A percentile compares a stretch with the other conserved stretches of the same genome.
Evolutionary conservation across 768 basidiomycete species (phyloP).

Genomic region (Leccinum arenicola): DNA sequence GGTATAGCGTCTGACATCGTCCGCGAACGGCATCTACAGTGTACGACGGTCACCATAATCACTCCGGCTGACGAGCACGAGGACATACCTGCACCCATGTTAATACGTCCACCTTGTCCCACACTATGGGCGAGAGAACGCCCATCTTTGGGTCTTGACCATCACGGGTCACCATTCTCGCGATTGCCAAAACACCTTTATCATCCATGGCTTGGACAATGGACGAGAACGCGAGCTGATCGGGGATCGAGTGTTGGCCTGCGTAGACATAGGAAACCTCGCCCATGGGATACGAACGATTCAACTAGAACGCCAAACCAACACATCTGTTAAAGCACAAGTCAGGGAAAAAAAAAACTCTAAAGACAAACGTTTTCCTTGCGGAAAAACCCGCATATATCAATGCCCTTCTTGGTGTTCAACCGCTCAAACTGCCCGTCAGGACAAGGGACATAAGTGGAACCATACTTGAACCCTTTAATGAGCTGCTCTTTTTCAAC

Average conservation of each 20-base stretch:
- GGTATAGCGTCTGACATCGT: slow-evolving; percentile 84
- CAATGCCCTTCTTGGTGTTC: slow-evolving; percentile 78
- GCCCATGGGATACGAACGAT: slow-evolving; percentile 77
- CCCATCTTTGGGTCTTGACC: slow-evolving; percentile 84
- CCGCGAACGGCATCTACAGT: slow-evolving; percentile 92
- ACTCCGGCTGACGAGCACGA: background rate
- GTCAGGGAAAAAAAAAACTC: background rate
- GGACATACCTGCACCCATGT: slow-evolving; percentile 77
- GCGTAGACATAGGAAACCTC: slow-evolving; percentile 88
- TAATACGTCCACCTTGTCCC: slow-evolving; percentile 72
- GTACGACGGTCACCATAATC: background rate
- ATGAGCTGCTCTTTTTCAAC: slow-evolving; percentile 80
- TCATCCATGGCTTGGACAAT: slow-evolving; percentile 78
- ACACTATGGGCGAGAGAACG: slow-evolving; percentile 59
- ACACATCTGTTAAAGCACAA: background rate
- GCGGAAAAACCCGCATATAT: slow-evolving; percentile 82
- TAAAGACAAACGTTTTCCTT: slow-evolving; percentile 51
- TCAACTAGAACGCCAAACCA: slow-evolving; percentile 51
- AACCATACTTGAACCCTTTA: slow-evolving; percentile 85
- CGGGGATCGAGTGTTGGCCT: slow-evolving; percentile 57
- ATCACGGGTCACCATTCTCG: slow-evolving; percentile 76
- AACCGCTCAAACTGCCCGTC: slow-evolving; percentile 80
- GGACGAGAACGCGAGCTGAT: slow-evolving; percentile 85
- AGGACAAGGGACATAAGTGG: slow-evolving; percentile 82
- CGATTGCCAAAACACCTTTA: slow-evolving; percentile 69